Conservation (phyloP, 2,329 filamentous ascomycete species). For the Hymenoscyphus fraxineus region DNA sequence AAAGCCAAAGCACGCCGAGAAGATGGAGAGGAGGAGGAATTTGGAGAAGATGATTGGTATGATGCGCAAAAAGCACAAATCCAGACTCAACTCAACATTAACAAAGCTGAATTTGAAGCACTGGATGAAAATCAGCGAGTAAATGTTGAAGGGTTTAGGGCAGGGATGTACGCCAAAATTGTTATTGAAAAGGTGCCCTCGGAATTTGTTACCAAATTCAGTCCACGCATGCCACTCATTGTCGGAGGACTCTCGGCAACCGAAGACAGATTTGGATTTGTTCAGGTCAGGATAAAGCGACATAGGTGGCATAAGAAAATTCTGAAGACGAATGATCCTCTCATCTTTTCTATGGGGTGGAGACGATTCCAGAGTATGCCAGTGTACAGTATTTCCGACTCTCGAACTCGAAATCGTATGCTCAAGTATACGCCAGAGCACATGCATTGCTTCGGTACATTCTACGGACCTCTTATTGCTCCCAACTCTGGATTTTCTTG, state of each 20-base stretch:
- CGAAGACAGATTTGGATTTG: slow-evolving; percentile 91
- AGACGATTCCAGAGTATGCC: slow-evolving; percentile 88
- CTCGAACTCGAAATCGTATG: slow-evolving; percentile 91
- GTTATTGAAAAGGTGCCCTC: slow-evolving; percentile 85
- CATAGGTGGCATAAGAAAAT: slow-evolving; percentile 99
- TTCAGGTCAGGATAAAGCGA: slow-evolving; percentile 94
- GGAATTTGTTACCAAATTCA: slow-evolving; percentile 83
- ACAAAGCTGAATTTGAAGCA: slow-evolving; percentile 85
- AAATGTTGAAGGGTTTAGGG: slow-evolving; percentile 83
- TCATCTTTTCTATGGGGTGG: slow-evolving; percentile 97
- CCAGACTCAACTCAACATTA: slow-evolving; percentile 95
- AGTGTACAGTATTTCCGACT: slow-evolving; percentile 93
- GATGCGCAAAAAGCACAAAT: slow-evolving; percentile 92
- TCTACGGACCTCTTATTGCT: slow-evolving; percentile 91
- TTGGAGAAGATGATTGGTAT: slow-evolving; percentile 98
- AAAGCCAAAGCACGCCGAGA: slow-evolving; percentile 73
- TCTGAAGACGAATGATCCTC: slow-evolving; percentile 93
- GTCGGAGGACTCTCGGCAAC: slow-evolving; percentile 89
- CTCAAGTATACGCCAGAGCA: slow-evolving; percentile 98
- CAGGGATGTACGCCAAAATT: slow-evolving; percentile 89
- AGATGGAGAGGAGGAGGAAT: slow-evolving; percentile 64
- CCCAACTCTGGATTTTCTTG: slow-evolving; percentile 95
- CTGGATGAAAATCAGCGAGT: slow-evolving; percentile 81
- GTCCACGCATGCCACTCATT: slow-evolving; percentile 76
- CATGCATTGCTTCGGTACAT: slow-evolving; percentile 97